Percentiles rank a stretch among this genome's conserved stretches.
Conservation (phyloP, 2,329 filamentous ascomycete species). For the Fusarium sp. region DNA sequence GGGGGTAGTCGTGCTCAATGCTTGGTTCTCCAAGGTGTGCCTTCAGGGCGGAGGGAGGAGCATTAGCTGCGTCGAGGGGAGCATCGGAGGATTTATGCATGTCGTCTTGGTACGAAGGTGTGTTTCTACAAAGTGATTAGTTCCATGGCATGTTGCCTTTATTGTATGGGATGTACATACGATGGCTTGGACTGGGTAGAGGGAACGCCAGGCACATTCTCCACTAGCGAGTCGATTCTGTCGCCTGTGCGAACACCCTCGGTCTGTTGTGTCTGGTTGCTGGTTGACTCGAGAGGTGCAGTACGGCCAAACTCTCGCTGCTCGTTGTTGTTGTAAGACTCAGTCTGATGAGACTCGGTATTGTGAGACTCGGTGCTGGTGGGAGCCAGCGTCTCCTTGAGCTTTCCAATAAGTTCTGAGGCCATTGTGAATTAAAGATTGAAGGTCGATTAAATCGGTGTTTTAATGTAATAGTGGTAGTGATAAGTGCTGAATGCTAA, state of each 20-base stretch:
- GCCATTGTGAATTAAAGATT: slow-evolving; percentile 5
- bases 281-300: not conserved
- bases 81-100: not conserved
- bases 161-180: not conserved
- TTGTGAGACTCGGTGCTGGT: slow-evolving; percentile 5
- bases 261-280: not conserved
- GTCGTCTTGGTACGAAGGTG: not conserved
- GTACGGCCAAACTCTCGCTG: slow-evolving; percentile 2
- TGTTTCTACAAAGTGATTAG: not conserved
- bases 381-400: slow-evolving; percentile 33
- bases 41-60: slow-evolving; percentile 42
- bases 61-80: slow-evolving; percentile 38
- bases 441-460: not conserved
- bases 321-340: not conserved
- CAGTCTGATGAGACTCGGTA: not conserved
- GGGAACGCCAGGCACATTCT: slow-evolving; percentile 22
- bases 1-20: slow-evolving; percentile 47
- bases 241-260: slow-evolving; percentile 29
- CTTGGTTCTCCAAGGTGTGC: slow-evolving; percentile 42
- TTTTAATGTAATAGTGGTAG: not conserved
- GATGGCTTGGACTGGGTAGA: not conserved
- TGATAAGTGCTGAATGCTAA: not conserved
- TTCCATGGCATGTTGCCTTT: fast-evolving
- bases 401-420: slow-evolving; percentile 32
- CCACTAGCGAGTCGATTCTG: slow-evolving; percentile 22